Percentiles rank a stretch among this genome's conserved stretches.
These are phyloP conservation scores for Aegilops bicornis DNA, from an alignment of 176 grass and related monocot genomes.

Conservation along the genomic window DNA sequence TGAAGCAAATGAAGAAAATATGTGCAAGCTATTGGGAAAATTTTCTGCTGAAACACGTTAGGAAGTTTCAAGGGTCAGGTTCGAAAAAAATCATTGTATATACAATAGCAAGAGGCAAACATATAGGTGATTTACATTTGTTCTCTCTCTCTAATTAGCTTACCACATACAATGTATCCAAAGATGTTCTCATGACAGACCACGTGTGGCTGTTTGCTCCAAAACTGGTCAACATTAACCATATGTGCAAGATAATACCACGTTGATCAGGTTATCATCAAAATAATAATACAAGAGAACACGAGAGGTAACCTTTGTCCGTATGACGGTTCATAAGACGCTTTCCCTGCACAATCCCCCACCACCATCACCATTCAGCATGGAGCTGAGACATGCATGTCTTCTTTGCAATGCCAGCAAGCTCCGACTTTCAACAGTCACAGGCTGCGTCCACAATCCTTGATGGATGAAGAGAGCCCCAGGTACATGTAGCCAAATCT, in stretches of 20 bases:
- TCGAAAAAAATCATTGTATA: slow-evolving; percentile 13
- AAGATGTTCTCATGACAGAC: slow-evolving; percentile 6
- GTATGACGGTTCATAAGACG: slow-evolving; percentile 25
- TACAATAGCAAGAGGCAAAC: slow-evolving; percentile 19
- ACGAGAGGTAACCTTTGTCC: slow-evolving; percentile 38
- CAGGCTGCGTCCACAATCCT: slow-evolving; percentile 2
- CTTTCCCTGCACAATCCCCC: slow-evolving; percentile 34
- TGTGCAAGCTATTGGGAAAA: not conserved
- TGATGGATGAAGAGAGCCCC: slow-evolving; percentile 22
- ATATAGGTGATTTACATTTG: slow-evolving; percentile 8
- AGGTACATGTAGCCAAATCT: slow-evolving; percentile 12
- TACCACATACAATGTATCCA: slow-evolving; percentile 28
- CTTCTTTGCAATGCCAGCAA: slow-evolving; percentile 21
- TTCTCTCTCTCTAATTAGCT: slow-evolving; percentile 21
- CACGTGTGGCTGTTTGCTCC: not conserved
- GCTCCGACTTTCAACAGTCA: slow-evolving; percentile 3
- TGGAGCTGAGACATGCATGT: slow-evolving; percentile 5
- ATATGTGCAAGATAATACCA: slow-evolving; percentile 24
- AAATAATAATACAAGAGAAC: slow-evolving; percentile 20
- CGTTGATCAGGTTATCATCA: not conserved
- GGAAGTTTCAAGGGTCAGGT: not conserved
- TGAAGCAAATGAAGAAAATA: not conserved
- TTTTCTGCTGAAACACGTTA: not conserved
- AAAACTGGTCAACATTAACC: not conserved
- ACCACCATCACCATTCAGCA: slow-evolving; percentile 28